phyloP scores from a whole-genome alignment of 1,139 yeast genomes.

The Zygoascus hellenicus region DNA sequence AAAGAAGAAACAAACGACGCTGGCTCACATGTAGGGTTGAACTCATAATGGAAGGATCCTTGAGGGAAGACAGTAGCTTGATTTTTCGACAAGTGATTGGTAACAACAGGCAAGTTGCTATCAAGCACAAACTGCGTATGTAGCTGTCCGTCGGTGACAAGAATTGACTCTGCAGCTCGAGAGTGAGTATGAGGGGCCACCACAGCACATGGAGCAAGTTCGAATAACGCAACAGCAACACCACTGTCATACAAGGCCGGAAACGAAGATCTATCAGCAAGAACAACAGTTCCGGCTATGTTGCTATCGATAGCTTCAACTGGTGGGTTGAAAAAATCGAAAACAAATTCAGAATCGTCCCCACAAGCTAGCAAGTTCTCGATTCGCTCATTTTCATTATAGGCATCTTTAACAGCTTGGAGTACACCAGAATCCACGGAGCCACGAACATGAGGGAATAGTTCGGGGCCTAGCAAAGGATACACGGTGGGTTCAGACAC shows the following conservation, averaged over 20 bases:
- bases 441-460: neutral
- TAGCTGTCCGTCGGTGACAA: conserved; percentile 21
- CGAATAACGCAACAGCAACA: conserved; percentile 18
- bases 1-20: conserved; percentile 19
- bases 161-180: conserved; percentile 22
- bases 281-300: conserved; percentile 20
- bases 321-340: conserved; percentile 23
- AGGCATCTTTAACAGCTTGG: conserved; percentile 4
- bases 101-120: conserved; percentile 16
- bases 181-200: conserved; percentile 23
- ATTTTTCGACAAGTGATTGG: conserved; percentile 15
- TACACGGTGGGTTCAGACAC: neutral
- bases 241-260: conserved; percentile 23
- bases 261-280: conserved; percentile 21
- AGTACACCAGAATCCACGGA: neutral
- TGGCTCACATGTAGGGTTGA: conserved; percentile 21
- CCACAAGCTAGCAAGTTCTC: conserved; percentile 17
- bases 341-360: conserved; percentile 20
- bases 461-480: neutral
- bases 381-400: conserved; percentile 12
- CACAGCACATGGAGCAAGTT: conserved; percentile 23
- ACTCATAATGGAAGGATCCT: conserved; percentile 21
- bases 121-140: conserved; percentile 22
- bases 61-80: conserved; percentile 21
- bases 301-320: conserved; percentile 13